phyloP scores from a whole-genome alignment of 2,329 filamentous ascomycete species.

The Macrophomina tecta region DNA sequence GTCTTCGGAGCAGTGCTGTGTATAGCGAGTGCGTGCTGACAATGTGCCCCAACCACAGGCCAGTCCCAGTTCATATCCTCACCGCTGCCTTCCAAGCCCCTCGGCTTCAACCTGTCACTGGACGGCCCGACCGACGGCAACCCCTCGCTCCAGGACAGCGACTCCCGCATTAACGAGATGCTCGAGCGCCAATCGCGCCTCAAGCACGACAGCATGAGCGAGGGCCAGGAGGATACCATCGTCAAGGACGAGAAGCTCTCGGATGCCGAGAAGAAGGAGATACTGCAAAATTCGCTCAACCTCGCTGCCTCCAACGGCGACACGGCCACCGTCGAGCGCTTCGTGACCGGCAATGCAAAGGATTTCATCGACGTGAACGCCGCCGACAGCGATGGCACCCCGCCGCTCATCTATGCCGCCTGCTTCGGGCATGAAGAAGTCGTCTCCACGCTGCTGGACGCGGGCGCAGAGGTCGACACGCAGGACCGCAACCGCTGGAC shows the following conservation, averaged over 20 bases:
- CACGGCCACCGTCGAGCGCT: slow-evolving; percentile 75
- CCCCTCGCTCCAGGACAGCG: slow-evolving; percentile 73
- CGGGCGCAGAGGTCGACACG: slow-evolving; percentile 86
- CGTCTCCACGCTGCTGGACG: slow-evolving; percentile 80
- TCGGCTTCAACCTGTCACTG: slow-evolving; percentile 84
- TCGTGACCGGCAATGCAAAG: slow-evolving; percentile 76
- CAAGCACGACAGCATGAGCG: slow-evolving; percentile 66
- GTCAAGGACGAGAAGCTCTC: slow-evolving; percentile 75
- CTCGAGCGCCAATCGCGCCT: slow-evolving; percentile 91
- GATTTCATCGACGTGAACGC: slow-evolving; percentile 83
- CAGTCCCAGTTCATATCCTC: slow-evolving; percentile 94
- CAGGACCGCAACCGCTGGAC: slow-evolving; percentile 98
- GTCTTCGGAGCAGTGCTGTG: slow-evolving; percentile 2
- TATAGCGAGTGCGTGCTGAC: slow-evolving; percentile 22
- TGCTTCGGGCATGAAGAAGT: slow-evolving; percentile 96
- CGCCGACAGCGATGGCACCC: slow-evolving; percentile 91
- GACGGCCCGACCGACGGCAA: slow-evolving; percentile 70
- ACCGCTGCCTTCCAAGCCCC: slow-evolving; percentile 80
- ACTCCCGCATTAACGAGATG: slow-evolving; percentile 92
- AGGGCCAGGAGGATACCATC: slow-evolving; percentile 80
- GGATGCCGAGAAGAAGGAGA: slow-evolving; percentile 76
- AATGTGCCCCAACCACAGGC: slow-evolving; percentile 59
- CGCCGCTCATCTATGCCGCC: slow-evolving; percentile 96
- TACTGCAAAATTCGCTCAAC: slow-evolving; percentile 85
- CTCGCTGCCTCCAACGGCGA: slow-evolving; percentile 98